phyloP scores from a whole-genome alignment of 1,284 basidiomycete species.

The Schizophyllum commune region DNA sequence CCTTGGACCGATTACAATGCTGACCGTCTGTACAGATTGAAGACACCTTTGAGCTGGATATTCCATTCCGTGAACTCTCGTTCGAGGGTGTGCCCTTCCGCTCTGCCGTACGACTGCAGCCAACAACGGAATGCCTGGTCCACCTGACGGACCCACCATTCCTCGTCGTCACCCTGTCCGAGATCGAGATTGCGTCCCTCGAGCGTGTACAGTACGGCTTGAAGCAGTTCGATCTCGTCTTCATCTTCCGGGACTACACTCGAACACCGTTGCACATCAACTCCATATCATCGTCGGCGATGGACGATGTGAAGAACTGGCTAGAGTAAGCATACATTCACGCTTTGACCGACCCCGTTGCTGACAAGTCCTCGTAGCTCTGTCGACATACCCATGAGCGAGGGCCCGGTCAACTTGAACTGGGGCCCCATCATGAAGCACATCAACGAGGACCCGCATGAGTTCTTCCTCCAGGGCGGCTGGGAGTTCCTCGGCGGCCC shows the following conservation, averaged over 20 bases:
- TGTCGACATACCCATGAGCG: constrained; percentile 93
- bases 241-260: constrained; percentile 96
- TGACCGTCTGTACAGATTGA: constrained; percentile 41
- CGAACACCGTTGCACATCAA: constrained; percentile 91
- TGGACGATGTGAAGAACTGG: constrained; percentile 98
- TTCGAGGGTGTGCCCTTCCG: constrained; percentile 98
- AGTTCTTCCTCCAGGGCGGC: constrained; percentile 94
- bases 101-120: constrained; percentile 90
- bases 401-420: constrained; percentile 96
- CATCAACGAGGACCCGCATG: constrained; percentile 91
- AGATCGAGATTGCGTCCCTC: constrained; percentile 95
- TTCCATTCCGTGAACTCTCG: constrained; percentile 95
- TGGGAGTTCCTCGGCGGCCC: constrained; percentile 91
- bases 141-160: constrained; percentile 95
- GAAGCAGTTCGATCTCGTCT: constrained; percentile 96
- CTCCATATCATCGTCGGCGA: constrained; percentile 83
- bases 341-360: constrained; percentile 2
- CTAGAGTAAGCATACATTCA: constrained; percentile 68
- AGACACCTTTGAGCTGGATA: constrained; percentile 88
- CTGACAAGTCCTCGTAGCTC: constrained; percentile 46
- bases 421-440: constrained; percentile 99
- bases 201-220: constrained; percentile 97
- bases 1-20: neutral
- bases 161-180: constrained; percentile 89
- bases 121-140: constrained; percentile 95